phyloP scores from a whole-genome alignment of 495 filamentous ascomycete genomes.

The Venustampulla echinocandica region DNA sequence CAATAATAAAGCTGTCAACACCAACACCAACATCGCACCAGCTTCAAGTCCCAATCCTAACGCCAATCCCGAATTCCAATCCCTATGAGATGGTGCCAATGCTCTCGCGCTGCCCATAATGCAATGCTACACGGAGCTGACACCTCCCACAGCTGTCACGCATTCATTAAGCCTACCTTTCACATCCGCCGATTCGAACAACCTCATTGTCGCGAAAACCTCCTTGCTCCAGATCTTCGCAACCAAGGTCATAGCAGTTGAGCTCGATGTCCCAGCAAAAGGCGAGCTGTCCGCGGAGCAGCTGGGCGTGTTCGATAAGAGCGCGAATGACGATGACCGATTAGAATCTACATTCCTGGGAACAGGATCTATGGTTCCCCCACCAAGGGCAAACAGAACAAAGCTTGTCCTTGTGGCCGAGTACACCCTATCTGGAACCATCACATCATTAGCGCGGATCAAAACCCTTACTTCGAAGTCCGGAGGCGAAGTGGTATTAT shows the following conservation, averaged over 20 bases:
- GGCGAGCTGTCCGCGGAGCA: slow-evolving; percentile 4
- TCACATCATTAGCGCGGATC: slow-evolving; percentile 72
- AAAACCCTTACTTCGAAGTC: slow-evolving; percentile 59
- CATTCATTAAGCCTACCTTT: slow-evolving; percentile 78
- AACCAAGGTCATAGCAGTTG: slow-evolving; percentile 44
- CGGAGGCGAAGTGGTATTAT: slow-evolving; percentile 75
- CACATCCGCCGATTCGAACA: slow-evolving; percentile 61
- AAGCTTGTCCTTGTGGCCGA: slow-evolving; percentile 85
- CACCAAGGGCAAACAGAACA: slow-evolving; percentile 50
- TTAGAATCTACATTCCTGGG: slow-evolving; percentile 52
- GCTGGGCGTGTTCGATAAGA: slow-evolving; percentile 23
- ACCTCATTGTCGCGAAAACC: slow-evolving; percentile 80
- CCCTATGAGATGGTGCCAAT: slow-evolving; percentile 3
- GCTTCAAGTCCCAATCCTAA: no score
- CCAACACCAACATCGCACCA: not conserved
- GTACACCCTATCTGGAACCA: slow-evolving; percentile 69
- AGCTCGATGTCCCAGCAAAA: slow-evolving; percentile 34
- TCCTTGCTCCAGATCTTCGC: slow-evolving; percentile 86
- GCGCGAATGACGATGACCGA: slow-evolving; percentile 49
- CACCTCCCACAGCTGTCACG: slow-evolving; percentile 85
- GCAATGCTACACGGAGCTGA: slow-evolving; percentile 80
- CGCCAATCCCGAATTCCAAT: slow-evolving; percentile 1
- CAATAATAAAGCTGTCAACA: not conserved
- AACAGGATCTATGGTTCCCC: slow-evolving; percentile 43
- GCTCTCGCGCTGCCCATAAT: slow-evolving; percentile 26